Base-by-base conservation (phyloP, 371 early-diverging fungal species). In the Mortierella sp. region DNA sequence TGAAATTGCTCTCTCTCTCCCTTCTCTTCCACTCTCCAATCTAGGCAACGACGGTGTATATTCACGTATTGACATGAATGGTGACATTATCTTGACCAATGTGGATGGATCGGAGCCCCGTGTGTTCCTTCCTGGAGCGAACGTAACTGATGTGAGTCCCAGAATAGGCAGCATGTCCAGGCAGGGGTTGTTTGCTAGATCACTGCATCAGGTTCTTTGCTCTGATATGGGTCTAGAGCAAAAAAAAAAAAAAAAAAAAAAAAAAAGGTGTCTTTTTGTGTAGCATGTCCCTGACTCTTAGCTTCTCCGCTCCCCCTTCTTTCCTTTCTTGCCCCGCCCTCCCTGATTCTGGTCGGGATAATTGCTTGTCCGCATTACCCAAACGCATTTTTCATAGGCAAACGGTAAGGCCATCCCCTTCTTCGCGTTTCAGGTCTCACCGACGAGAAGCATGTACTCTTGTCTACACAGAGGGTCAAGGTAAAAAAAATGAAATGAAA, bases 401-500 rank as follows among this genome's bases (percentile, higher is more conserved):
- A 60, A 75, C 23, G 64, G 81, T n/a, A 52, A 66, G 15, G 57
- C 64, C 1, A 62, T 88, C 30, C 64, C 64, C 0, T 83, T 87
- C 37, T 58, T 82, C 14, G 68, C 80, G 6, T 88, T 85, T 66
- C 75, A 83, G 15, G 86, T 94, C 44, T 97, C 97, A 0, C 83
- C 23, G 96, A 96, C 75, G 87, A 89, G 64, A 82, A 93, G 69
- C 94, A 88, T 72, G 67, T 97, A 15, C 85, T 96, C 60, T 73
- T 96, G 37, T 86, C 82, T 48, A 88, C 92, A 1, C 85, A 92
- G 64, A 68, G 81, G 44, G 87, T 89, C 61, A 90, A 89, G 71
- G 90, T 91, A 81, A 43, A 26, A 7, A 16, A 14, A 4, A 50
- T 25, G 37, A 23, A 47, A n/a, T n/a, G n/a, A n/a, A n/a, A n/a